Percentiles rank a stretch among this genome's conserved stretches.
These are phyloP conservation scores for Coccomyxa subellipsoidea DNA, from an alignment of 163 green algal genomes.

Conservation along the genomic window DNA sequence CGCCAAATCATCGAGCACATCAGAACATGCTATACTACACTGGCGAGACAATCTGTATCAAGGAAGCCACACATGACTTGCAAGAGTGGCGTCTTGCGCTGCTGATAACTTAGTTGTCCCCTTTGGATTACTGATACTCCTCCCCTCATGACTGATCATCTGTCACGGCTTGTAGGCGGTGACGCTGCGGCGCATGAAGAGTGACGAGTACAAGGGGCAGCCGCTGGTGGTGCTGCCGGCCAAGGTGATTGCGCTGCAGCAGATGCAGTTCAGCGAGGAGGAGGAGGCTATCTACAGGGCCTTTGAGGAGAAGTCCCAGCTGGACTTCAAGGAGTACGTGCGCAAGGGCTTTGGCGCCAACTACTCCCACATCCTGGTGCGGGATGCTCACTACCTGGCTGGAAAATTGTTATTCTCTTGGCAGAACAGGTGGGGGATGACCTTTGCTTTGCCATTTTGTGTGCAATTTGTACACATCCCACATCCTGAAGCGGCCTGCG, in stretches of 20 bases:
- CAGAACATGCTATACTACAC: no score
- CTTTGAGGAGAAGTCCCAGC: conserved; percentile 3
- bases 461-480: no score
- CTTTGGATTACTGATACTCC: no score
- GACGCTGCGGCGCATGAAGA: conserved; percentile 12
- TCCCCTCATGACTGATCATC: no score
- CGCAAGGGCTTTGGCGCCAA: not conserved
- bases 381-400: not conserved
- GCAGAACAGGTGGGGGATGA: no score
- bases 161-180: not conserved
- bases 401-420: not conserved
- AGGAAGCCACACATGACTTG: no score
- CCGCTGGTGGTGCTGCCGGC: conserved; percentile 5
- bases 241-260: not conserved
- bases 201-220: not conserved
- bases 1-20: no score
- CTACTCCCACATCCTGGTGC: conserved; percentile 15
- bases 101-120: no score
- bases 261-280: not conserved
- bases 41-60: no score
- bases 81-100: no score
- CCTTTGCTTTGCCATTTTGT: no score
- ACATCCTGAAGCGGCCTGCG: no score
- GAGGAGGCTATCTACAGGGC: conserved; percentile 8
- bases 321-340: conserved; percentile 1